phyloP scores from a whole-genome alignment of 768 basidiomycete species.

The Boletus vermiculosoides region DNA sequence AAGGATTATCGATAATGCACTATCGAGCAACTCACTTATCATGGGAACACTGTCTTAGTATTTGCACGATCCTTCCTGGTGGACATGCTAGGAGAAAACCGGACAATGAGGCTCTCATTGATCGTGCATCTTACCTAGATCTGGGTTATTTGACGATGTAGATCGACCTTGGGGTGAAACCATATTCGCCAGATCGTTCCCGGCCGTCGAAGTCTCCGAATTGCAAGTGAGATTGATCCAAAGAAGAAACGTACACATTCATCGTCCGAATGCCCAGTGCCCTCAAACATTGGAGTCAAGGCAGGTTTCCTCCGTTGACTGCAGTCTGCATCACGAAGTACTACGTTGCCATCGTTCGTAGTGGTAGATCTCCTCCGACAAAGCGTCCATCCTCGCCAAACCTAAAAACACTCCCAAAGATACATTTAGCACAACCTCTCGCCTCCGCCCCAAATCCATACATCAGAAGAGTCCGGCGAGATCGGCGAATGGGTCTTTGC shows the following conservation, averaged over 20 bases:
- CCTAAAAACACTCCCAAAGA: background rate
- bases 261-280: background rate
- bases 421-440: background rate
- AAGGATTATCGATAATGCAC: background rate
- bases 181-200: background rate
- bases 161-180: background rate
- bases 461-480: constrained; percentile 69
- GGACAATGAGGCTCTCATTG: background rate
- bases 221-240: constrained; percentile 10
- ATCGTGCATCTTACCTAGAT: background rate
- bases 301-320: background rate
- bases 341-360: background rate
- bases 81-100: background rate
- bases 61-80: background rate
- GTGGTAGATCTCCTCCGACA: background rate
- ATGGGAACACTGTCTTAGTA: background rate
- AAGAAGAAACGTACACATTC: constrained; percentile 9
- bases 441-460: background rate
- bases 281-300: background rate
- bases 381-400: constrained; percentile 5
- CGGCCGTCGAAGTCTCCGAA: background rate
- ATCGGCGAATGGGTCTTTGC: constrained; percentile 85
- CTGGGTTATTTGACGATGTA: background rate
- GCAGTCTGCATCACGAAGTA: background rate
- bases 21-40: background rate